Base-by-base conservation (phyloP, 257 asterid species). In the Paraleonurus japonicus region DNA sequence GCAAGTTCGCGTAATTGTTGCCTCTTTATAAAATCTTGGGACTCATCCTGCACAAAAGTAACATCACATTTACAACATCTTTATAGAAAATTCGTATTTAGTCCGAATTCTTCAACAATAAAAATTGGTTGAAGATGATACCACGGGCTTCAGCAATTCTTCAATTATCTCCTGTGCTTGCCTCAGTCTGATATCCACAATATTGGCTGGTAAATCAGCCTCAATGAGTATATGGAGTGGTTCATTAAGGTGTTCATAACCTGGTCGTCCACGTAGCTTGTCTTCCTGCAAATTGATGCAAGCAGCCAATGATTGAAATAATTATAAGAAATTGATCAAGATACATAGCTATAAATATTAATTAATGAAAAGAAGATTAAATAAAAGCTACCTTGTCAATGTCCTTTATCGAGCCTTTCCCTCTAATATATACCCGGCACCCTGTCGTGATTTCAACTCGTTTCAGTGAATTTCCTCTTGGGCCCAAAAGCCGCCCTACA, bases 1-100 rank as follows among this genome's bases (percentile, higher is more conserved):
- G 99, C 98, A 26, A 95, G 87, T 80, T 95, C 99, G 17, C 97
- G 99, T 55, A 95, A 82, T 77, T 95, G 99, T 72, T 95, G 99
- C 71, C 98, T 76, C 82, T 92, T 95, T 81, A 95, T 90, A 70
- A 43, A 88, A 74, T 95, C 99, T 80, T 89, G 97, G 0, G 97
- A 89, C 77, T 95, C 99, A 76, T 95, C 99, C 99, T 95, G 74
- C 63, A 41, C 7, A 45, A 69, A 28, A 76, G 51, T 41, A 7
- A 39, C 11, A 39, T 15, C 22, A 39, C 10, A 50, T 28, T 24
- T 28, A 20, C 4, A 62, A 26, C 86, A 69, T 89, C 20, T 0
- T 27, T 4, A 3, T 15, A 43, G n/a, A 51, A 60, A 39, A 17
- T 35, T 22, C 50, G 48, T 20, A 71, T 24, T n/a, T 17, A 12